Conservation (phyloP, 1,139 yeast genomes). For the Magnusiomyces clavatus region DNA sequence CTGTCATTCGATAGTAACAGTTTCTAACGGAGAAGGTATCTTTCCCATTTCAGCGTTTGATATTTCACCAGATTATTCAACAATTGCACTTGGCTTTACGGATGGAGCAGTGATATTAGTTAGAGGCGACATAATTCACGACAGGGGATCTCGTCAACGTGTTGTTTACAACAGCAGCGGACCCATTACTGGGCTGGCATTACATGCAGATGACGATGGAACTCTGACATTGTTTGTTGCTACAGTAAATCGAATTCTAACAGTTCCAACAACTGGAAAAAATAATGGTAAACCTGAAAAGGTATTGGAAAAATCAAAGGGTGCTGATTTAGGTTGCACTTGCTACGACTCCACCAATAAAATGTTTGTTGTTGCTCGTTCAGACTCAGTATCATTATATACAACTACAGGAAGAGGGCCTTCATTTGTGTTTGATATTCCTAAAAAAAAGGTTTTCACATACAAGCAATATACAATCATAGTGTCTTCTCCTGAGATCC, state of each 20-base stretch:
- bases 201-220: constrained; percentile 37
- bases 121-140: constrained; percentile 82
- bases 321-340: constrained; percentile 68
- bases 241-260: constrained; percentile 61
- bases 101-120: constrained; percentile 79
- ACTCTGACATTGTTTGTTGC: constrained; percentile 44
- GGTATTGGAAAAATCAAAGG: constrained; percentile 52
- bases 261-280: constrained; percentile 73
- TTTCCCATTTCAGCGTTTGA: constrained; percentile 66
- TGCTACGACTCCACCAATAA: constrained; percentile 28
- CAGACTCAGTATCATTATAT: constrained; percentile 46
- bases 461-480: constrained; percentile 47
- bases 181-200: constrained; percentile 72
- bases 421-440: constrained; percentile 49
- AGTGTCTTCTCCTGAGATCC: constrained; percentile 37
- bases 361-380: constrained; percentile 46
- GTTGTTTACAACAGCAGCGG: constrained; percentile 54
- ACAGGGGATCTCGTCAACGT: constrained; percentile 85
- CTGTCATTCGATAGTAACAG: constrained; percentile 38
- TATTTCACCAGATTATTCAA: constrained; percentile 48
- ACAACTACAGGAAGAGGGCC: constrained; percentile 49
- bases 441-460: constrained; percentile 47
- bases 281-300: constrained; percentile 62
- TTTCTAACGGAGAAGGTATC: constrained; percentile 52
- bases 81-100: constrained; percentile 76